Evolutionary conservation across 345 rosid genomes (phyloP), one percentile per base, ranked within the genome.

Genomic region (Firmiana major): DNA sequence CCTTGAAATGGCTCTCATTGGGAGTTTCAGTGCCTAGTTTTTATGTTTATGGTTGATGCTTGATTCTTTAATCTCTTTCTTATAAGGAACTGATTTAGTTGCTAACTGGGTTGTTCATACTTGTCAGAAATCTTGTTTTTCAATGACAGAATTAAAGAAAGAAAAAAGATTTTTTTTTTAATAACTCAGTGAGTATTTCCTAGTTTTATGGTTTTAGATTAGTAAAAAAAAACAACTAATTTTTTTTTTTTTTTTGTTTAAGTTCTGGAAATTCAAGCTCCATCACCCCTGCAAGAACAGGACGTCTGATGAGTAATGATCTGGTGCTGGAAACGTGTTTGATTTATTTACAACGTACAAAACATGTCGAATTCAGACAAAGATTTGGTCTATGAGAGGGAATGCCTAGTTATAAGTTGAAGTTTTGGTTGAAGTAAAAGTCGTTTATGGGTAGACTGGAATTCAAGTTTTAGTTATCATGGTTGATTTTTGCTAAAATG

Each of bases 1-100:
- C 26, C 42, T 64, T 79, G 49, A 69, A 77, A 73, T 75, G 74
- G 38, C 51, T 43, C 66, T 57, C 63, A 51, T 73, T 63, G 65
- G 49, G 55, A 74, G 64, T 59, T 76, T 51, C 58, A 62, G 19
- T 63, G 75, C 63, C 9, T 72, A 12, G 28, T 62, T 16, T 11
- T 58, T 19, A 60, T 46, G 22, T 64, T 42, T 40, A 26, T 79
- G 65, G 76, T 57, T 71, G 63, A 69, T 57, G 40, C 21, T 40
- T 15, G 49, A 3, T 46, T 51, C 55, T 51, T n/a, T 51, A 51
- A 51, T 46, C 60, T 31, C 43, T 59, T 55, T 77, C 7, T 19
- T 19, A 54, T 63, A 26, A 65, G 78, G 59, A 71, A 40, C 71
- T 54, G 38, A 15, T 74, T 51, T 19, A 36, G 66, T 46, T 70